Evolutionary conservation across 73 alveolate genomes (phyloP).

Genomic region (Paramecium sonneborni): DNA sequence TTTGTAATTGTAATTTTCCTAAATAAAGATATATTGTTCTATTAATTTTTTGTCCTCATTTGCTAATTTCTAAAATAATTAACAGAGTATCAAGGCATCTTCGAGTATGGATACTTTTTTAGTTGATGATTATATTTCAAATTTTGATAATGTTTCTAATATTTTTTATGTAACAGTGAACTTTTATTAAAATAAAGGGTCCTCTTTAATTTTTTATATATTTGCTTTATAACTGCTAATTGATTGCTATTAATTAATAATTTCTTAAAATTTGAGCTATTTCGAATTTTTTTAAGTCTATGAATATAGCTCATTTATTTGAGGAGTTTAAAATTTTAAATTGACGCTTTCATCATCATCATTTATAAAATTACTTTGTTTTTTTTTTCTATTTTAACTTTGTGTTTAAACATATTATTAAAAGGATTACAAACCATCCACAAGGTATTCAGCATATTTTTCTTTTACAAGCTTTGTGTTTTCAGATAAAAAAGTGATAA

Average conservation of each 20-base stretch:
- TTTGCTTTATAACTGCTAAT: not conserved
- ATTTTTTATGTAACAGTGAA: not conserved
- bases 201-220: not conserved
- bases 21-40: not conserved
- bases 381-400: not conserved
- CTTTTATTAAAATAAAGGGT: not conserved
- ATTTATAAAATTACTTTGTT: not conserved
- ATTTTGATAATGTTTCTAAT: not conserved
- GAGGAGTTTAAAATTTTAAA: not conserved
- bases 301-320: not conserved
- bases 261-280: not conserved
- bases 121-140: not conserved
- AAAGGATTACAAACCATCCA: not conserved
- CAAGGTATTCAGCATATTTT: not conserved
- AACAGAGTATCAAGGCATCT: not conserved
- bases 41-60: not conserved
- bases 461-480: not conserved
- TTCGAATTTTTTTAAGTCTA: not conserved
- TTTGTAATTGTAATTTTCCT: not conserved
- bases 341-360: not conserved
- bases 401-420: not conserved
- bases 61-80: not conserved
- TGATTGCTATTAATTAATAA: not conserved
- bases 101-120: not conserved
- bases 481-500: not conserved